Base-by-base conservation (phyloP, 768 basidiomycete genomes). In the Termitomyces sp. region DNA sequence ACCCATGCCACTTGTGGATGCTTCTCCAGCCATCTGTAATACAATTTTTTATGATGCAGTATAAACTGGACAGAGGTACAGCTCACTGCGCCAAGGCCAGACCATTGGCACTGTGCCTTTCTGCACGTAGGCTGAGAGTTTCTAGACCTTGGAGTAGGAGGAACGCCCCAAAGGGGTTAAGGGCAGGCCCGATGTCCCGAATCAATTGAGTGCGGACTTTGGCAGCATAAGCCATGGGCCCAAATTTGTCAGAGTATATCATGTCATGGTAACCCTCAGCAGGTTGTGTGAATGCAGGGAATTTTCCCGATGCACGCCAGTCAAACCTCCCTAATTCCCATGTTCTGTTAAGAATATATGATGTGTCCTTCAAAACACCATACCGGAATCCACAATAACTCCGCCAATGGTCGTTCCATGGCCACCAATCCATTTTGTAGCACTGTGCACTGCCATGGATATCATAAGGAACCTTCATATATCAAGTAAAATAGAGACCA, bases 241-340 rank as follows among this genome's bases (percentile, higher is more conserved):
- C 87, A 60, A 92, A 91, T 0, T 80, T 79, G 58, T 91, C 82
- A 53, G 78, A 77, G 69, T 87, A 89, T 33, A 78, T 77, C 44
- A 89, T 72, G 0, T 89, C 90, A 58, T 91, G 87, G 68, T 91
- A 92, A 0, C 88, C 87, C 67, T 89, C 88, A 26, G 86, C 72
- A 0, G 91, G 89, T 56, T 82, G 77, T 2, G 88, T 90, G 73
- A 92, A 87, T 6, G 79, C 78, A 1, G 90, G 87, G 77, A 91
- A 91, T 65, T 80, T 82, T 13, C 86, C 86, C 3, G 85, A 86
- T 50, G 71, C 75, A 2, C 76, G 71, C 86, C 87, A 90, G 75
- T 90, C 84, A 67, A 91, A 91, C 57, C 87, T 89, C 41, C 86
- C 79, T 73, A 3, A 5, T 32, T 30, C 6, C 20, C 41, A 40